Evolutionary conservation across 495 filamentous ascomycete species (phyloP), one percentile per base, ranked within the genome.

Genomic region (Aspergillus incahuasiensis): DNA sequence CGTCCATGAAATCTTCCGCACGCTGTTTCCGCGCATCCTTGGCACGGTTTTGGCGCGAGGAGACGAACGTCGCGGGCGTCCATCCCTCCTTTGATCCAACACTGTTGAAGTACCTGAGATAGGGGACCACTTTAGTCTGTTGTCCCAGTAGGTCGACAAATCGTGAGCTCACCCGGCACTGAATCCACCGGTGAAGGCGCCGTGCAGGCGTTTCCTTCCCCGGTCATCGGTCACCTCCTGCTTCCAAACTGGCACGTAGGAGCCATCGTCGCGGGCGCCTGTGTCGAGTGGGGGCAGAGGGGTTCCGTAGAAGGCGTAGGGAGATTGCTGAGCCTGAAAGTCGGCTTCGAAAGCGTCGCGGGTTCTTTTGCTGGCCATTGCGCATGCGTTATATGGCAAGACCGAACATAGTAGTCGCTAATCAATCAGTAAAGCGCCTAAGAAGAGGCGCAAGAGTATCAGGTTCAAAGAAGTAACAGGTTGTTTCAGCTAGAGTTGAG

Each of bases 61-160:
- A 97, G 32, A 96, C 86, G 64, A 97, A 98, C 6, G 88, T 86
- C 12, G 90, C 79, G 7, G 94, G 94, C 12, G 88, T 87, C 92
- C 92, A 98, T 73, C 94, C 94, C 80, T 98, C 92, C 72, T 97
- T 97, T 7, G 91, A 96, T 25, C 94, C 95, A 62, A 96, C 95
- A 11, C 90, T 96, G 66, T 97, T 97, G 76, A 94, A 97, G 70
- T 98, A 97, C 57, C 90, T 95, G 58, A 44, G 57, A 40, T 58
- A 21, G 16, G 53, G 47, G 51, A 51, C 41, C 56, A 63, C 57
- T 48, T 75, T 59, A 75, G 67, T 60, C 47, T 59, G 55, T 56
- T 65, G 58, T 60, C 52, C 57, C 48, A 58, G 50, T 47, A 48
- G 62, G 58, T 54, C 55, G 35, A 58, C 58, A 51, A 32, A 65